Evolutionary conservation across 768 basidiomycete genomes (phyloP), one percentile per base, ranked within the genome.

Genomic region (Gautieria morchelliformis): DNA sequence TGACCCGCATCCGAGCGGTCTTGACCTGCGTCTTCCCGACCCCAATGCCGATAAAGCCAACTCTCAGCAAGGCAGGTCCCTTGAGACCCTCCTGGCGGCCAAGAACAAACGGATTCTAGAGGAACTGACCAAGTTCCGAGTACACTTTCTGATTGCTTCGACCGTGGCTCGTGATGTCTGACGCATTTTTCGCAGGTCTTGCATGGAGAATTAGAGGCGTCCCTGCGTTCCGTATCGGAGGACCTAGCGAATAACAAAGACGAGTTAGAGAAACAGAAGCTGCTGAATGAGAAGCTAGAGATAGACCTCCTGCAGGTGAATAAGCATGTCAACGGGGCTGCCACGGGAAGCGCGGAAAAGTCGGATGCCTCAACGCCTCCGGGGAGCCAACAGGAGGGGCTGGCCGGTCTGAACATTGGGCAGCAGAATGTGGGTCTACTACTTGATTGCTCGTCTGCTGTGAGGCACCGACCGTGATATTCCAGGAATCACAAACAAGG

Each of bases 41-140:
- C 93, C 95, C 1, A 94, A 95, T 62, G 85, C 91, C 7, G 82
- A 83, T 60, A 93, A 93, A 68, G 82, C 84, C 20, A 90, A 88
- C 62, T 77, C 72, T 1, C 81, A 85, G 47, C 82, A 81, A 20
- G 87, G 84, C 24, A 86, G 86, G 67, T 91, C 93, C 0, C 79
- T 99, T 1, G 95, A 99, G 69, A 83, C 83, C 33, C 82, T 98
- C 5, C 79, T 99, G 35, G 91, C 93, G 5, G 85, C 80, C 41
- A 98, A 98, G 76, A 99, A 98, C 72, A 90, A 92, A 66, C 82
- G 87, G 45, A 80, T 98, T 19, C 76, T 91, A 46, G 94, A 97
- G 63, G 93, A 98, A 65, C 73, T 98, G 54, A 96, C 95, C 5
- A 92, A 85, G 63, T 84, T 96, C 66, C 75, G 95, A 60, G 93